Base-by-base conservation (phyloP, 352 stramenopile genomes). In the Phytophthora lateralis region DNA sequence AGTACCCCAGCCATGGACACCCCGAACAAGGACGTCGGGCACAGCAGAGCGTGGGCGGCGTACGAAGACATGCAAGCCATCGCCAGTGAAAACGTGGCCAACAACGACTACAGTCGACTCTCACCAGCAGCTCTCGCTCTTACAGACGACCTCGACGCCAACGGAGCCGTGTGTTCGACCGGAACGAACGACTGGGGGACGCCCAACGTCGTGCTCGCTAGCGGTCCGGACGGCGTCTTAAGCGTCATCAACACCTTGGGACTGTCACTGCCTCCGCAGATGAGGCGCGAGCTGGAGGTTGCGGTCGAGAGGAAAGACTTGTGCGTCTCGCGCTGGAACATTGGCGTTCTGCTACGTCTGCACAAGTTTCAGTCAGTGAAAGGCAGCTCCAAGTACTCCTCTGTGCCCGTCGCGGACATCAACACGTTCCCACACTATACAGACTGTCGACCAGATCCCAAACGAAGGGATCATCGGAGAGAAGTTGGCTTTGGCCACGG, bases 341-440 rank as follows among this genome's bases (percentile, higher is more conserved):
- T 67, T 12, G 52, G 60, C 9, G 38, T 68, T 2, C 17, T 68
- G 15, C 10, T 73, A 3, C 64, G 59, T 14, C 34, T 73, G 14
- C 57, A 66, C 42, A 69, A 46, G n/a, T 73, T 69, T 39, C 64
- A 73, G 38, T 48, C 42, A 4, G 49, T 64, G 7, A 63, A 54
- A 15, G 32, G 45, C 0, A 69, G 52, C 26, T n/a, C 37, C 6
- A 53, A 65, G 9, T 73, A 73, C 17, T 41, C 64, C 7, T 69
- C 59, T 2, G 50, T 73, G 24, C 50, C 64, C 6, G 54, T 67
- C 14, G 65, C 65, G 2, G 65, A 73, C 38, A 48, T 60, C 30
- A 73, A 48, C n/a, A 69, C 62, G 12, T 73, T 62, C 18, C 59
- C 65, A 4, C 47, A 73, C 21, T 73, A 69, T 32, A 65, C 59